Evolutionary conservation across 495 filamentous ascomycete genomes (phyloP).

Genomic region (Cetradonia linearis): DNA sequence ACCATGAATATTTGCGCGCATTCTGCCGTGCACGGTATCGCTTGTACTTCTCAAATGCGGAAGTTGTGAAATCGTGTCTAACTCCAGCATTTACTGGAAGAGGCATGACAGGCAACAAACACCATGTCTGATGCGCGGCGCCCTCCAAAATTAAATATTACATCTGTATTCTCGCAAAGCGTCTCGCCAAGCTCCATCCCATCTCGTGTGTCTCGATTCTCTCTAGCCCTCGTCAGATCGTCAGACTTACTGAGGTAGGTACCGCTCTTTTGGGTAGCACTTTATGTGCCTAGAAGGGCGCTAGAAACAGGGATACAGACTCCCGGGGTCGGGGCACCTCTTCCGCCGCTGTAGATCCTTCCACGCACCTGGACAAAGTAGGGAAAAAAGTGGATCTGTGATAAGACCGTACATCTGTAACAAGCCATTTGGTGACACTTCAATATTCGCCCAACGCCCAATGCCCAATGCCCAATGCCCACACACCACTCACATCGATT

Average conservation of each 20-base stretch:
- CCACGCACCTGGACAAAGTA: not conserved
- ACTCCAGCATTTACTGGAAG: not conserved
- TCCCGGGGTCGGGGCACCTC: slow-evolving; percentile 6
- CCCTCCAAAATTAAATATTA: slow-evolving; percentile 1
- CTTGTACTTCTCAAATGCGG: not conserved
- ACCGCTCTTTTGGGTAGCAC: slow-evolving; percentile 12
- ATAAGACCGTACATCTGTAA: slow-evolving; percentile 3
- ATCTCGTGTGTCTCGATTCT: not conserved
- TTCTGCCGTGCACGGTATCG: not conserved
- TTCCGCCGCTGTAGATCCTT: slow-evolving; percentile 9
- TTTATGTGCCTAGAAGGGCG: slow-evolving; percentile 16
- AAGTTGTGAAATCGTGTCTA: not conserved
- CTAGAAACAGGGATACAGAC: slow-evolving; percentile 15
- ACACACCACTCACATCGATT: not conserved
- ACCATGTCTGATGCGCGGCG: not conserved
- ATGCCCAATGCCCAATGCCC: not conserved
- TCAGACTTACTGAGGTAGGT: not conserved
- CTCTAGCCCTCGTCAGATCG: not conserved
- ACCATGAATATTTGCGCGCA: slow-evolving; percentile 2
- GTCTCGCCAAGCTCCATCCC: not conserved
- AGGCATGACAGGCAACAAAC: not conserved
- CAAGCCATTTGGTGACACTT: slow-evolving; percentile 1
- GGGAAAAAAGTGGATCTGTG: slow-evolving; percentile 4
- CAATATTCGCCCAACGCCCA: not conserved
- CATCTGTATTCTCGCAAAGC: not conserved